phyloP scores from a whole-genome alignment of 1,284 basidiomycete genomes.

The Garcileccinum viscosum region DNA sequence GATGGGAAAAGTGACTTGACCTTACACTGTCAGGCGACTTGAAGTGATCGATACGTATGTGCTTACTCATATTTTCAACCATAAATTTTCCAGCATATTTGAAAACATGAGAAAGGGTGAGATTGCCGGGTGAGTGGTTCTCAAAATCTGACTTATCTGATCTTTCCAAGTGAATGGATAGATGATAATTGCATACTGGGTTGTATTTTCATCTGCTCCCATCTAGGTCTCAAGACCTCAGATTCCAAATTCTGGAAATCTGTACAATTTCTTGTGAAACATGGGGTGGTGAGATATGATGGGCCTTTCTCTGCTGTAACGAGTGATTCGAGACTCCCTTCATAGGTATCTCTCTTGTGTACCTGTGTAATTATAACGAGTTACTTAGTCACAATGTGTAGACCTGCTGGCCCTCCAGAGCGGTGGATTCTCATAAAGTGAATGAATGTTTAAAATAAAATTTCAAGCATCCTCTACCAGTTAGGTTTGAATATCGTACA shows the following conservation, averaged over 20 bases:
- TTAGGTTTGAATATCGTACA: no score
- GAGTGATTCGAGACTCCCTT: background rate
- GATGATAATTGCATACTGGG: background rate
- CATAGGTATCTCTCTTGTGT: background rate
- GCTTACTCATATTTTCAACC: no score
- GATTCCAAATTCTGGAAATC: background rate
- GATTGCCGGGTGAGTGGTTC: constrained; percentile 43
- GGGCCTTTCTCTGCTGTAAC: background rate
- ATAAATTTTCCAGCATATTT: constrained; percentile 42
- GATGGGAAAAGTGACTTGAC: constrained; percentile 65
- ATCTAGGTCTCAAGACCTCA: background rate
- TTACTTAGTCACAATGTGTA: no score
- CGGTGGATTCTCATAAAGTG: no score
- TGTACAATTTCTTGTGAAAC: background rate
- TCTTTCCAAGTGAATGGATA: background rate
- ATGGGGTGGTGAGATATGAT: background rate
- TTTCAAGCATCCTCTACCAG: no score
- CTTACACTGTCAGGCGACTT: constrained; percentile 53
- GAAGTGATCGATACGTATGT: constrained; percentile 57
- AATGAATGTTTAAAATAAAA: no score
- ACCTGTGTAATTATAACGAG: background rate
- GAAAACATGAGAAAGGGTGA: constrained; percentile 41
- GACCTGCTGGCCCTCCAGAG: no score
- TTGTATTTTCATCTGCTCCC: background rate
- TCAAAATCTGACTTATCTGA: constrained; percentile 33